phyloP scores from a whole-genome alignment of 495 filamentous ascomycete species.

The Neurospora terricola region DNA sequence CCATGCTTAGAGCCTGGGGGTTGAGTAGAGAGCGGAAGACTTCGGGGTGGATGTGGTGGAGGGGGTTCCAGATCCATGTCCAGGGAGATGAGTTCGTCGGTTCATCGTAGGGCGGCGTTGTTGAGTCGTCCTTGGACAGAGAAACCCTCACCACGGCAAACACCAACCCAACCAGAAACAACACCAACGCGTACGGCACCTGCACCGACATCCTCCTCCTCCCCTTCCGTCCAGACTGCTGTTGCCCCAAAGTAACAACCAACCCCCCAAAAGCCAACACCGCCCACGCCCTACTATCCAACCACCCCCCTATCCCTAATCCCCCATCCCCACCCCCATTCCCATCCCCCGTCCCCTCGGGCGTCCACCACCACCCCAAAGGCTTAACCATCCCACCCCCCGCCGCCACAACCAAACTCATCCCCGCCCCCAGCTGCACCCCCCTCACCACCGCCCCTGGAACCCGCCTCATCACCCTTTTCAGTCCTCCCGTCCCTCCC shows the following conservation, averaged over 20 bases:
- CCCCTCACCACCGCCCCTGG: background rate
- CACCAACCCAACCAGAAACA: constrained; percentile 56
- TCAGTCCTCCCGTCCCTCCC: background rate
- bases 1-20: constrained; percentile 44
- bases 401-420: background rate
- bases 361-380: background rate
- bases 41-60: constrained; percentile 28
- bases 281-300: background rate
- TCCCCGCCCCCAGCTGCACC: background rate
- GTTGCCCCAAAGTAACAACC: background rate
- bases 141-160: constrained; percentile 36
- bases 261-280: background rate
- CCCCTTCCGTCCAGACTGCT: background rate
- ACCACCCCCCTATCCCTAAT: background rate
- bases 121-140: background rate
- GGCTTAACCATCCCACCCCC: background rate
- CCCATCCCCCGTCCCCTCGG: background rate
- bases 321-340: background rate
- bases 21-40: constrained; percentile 47
- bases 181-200: constrained; percentile 64
- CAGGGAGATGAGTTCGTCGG: background rate
- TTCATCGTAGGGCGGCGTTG: constrained; percentile 5
- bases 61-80: background rate
- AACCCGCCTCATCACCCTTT: background rate
- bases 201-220: constrained; percentile 34